A percentile compares a stretch with the other conserved stretches of the same genome.
phyloP scores from a whole-genome alignment of 2,329 filamentous ascomycete genomes.

The Neonectria coccinea region DNA sequence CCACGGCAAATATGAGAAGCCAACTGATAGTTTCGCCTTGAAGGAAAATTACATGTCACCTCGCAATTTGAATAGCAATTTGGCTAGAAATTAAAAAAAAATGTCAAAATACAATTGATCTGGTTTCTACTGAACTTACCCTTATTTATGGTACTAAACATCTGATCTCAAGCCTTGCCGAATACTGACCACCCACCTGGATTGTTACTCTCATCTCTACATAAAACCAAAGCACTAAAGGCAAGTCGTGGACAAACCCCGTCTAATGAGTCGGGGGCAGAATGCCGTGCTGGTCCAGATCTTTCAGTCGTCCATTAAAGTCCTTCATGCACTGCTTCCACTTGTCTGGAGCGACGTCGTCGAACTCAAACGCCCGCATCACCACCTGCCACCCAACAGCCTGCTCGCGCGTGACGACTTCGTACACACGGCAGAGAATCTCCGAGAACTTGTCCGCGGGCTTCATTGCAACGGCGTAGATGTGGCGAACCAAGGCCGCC shows the following conservation, averaged over 20 bases:
- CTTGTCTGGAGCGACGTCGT: slow-evolving; percentile 8
- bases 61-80: background rate
- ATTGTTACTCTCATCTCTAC: background rate
- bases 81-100: background rate
- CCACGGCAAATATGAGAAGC: background rate
- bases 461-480: slow-evolving; percentile 39
- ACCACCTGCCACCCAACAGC: slow-evolving; percentile 36
- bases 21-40: background rate
- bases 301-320: slow-evolving; percentile 32
- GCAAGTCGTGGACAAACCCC: background rate
- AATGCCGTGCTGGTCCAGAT: slow-evolving; percentile 40
- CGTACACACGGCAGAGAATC: slow-evolving; percentile 39
- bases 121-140: background rate
- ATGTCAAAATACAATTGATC: background rate
- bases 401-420: slow-evolving; percentile 38
- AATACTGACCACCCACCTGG: background rate
- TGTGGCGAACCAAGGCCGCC: slow-evolving; percentile 40
- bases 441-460: slow-evolving; percentile 31
- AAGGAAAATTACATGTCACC: background rate
- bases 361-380: slow-evolving; percentile 36
- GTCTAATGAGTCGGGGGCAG: slow-evolving; percentile 12
- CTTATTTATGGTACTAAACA: background rate
- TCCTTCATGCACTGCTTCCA: slow-evolving; percentile 33
- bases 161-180: background rate
- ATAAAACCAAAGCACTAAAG: background rate